Evolutionary conservation across 352 stramenopile genomes (phyloP), one percentile per base, ranked within the genome.

Genomic region (Globisporangium parvum): DNA sequence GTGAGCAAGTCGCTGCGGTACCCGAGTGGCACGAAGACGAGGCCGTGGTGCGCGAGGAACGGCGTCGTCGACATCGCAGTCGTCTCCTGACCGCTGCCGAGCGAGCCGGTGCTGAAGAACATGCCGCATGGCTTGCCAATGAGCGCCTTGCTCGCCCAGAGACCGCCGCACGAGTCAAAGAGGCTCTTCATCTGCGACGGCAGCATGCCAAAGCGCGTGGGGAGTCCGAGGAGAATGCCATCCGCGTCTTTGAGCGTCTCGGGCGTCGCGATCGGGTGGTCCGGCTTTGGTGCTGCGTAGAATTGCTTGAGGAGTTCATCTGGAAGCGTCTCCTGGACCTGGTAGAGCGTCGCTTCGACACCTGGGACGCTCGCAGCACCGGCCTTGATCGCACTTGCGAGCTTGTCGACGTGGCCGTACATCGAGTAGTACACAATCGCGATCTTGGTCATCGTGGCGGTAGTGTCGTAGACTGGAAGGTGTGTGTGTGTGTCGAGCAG

Each of bases 11-110:
- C 73, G 3, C 63, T 63, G 37, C 71, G 70, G 57, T 79, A 82
- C 35, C 85, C 87, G 17, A 91, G 51, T 35, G 87, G 86, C 37
- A 96, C 79, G 60, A 94, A 96, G 31, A 81, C 76, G 79, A 96
- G 93, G 41, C 88, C 88, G 24, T 95, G 81, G 69, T 96, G 85
- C 17, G 73, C 64, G 39, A 95, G 71, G 66, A 93, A 91, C 24
- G 84, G 81, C 28, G 92, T 68, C 28, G 65, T 84, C 18, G 77
- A 87, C 53, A 96, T 71, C 9, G 73, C 75, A 2, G 81, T 88
- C 4, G 82, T 95, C 65, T 96, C 87, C 73, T 96, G 88, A 18
- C 88, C 87, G 26, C 85, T 85, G 18, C 75, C 79, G 35, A 87
- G 61, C 2, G 74, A 82, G 40, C 47, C 87, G 17, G 77, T 77